Evolutionary conservation across 1,284 basidiomycete genomes (phyloP), one percentile per base, ranked within the genome.

Genomic region (Veloboletus limbatus): DNA sequence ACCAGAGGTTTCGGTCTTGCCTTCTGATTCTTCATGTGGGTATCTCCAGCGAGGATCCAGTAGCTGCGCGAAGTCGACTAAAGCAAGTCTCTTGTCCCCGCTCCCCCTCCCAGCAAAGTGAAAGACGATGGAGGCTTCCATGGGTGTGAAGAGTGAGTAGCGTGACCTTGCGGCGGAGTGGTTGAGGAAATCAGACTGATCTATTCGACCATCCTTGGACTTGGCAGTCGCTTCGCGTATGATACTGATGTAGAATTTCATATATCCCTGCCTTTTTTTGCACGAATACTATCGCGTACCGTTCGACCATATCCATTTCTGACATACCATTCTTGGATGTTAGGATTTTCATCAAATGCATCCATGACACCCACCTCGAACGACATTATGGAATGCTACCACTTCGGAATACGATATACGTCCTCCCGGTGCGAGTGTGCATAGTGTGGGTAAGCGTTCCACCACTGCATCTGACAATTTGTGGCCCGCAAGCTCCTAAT

Each of bases 271-370:
- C 27, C 4, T 7, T 31, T 25, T 34, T 24, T 14, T 20, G 5
- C 10, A 43, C 7, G 18, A 40, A 38, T 17, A 16, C 8, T 20
- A 20, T 24, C 30, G 39, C 75, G 39, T 56, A 87, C 86, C 89
- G 81, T 71, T 97, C 93, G 43, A 95, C 82, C 77, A 93, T 89
- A 71, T 96, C 93, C 92, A 96, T 96, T 65, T 96, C 93, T 85
- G 48, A 31, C 27, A 48, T 40, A 37, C 44, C 50, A 48, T 43
- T 24, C 24, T 27, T 43, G 8, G 7, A 32, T 3, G 27, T 59
- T 30, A 51, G 49, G 31, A 28, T 48, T 33, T 16, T 41, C n/a
- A 14, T 25, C 8, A 34, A 24, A 54, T 47, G 45, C 46, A 37
- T 22, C 11, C 37, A 28, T 20, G 43, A 33, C 37, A 69, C 78